phyloP scores from a whole-genome alignment of 2,329 filamentous ascomycete genomes.

The Monilinia laxa region DNA sequence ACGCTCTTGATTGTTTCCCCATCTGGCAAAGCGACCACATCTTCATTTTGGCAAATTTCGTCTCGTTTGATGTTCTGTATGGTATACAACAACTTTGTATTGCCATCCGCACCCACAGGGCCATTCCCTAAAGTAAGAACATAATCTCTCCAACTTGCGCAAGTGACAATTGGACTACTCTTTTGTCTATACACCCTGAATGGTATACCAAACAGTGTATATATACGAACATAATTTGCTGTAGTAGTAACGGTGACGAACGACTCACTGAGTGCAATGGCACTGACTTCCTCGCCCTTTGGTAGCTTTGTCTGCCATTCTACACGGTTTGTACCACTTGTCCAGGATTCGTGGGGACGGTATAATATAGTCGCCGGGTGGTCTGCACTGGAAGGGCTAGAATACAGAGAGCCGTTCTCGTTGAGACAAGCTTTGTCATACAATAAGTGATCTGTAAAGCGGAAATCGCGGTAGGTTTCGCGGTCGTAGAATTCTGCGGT shows the following conservation, averaged over 20 bases:
- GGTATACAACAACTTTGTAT: slow-evolving; percentile 77
- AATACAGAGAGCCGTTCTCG: slow-evolving; percentile 81
- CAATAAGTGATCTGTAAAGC: slow-evolving; percentile 93
- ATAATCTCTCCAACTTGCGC: slow-evolving; percentile 92
- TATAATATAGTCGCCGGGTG: slow-evolving; percentile 84
- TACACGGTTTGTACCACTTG: slow-evolving; percentile 71
- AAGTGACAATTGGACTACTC: slow-evolving; percentile 84
- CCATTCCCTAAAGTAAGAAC: slow-evolving; percentile 96
- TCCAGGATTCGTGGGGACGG: slow-evolving; percentile 92
- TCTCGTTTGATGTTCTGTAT: slow-evolving; percentile 94
- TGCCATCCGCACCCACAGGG: slow-evolving; percentile 74
- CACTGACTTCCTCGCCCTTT: slow-evolving; percentile 77
- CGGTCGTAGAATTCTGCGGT: slow-evolving; percentile 98
- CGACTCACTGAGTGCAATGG: slow-evolving; percentile 86
- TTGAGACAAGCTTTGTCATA: slow-evolving; percentile 96
- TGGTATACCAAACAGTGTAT: slow-evolving; percentile 88
- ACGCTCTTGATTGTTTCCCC: slow-evolving; percentile 73
- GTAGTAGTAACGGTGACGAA: slow-evolving; percentile 89
- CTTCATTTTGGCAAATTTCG: slow-evolving; percentile 91
- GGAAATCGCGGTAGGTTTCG: slow-evolving; percentile 87
- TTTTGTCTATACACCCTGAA: slow-evolving; percentile 90
- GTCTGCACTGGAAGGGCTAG: slow-evolving; percentile 68
- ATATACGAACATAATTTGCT: slow-evolving; percentile 85
- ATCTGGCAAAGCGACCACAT: slow-evolving; percentile 80
- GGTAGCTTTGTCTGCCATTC: slow-evolving; percentile 93